Conservation (phyloP, 805 yeast genomes). For the Hanseniaspora clermontiae region DNA sequence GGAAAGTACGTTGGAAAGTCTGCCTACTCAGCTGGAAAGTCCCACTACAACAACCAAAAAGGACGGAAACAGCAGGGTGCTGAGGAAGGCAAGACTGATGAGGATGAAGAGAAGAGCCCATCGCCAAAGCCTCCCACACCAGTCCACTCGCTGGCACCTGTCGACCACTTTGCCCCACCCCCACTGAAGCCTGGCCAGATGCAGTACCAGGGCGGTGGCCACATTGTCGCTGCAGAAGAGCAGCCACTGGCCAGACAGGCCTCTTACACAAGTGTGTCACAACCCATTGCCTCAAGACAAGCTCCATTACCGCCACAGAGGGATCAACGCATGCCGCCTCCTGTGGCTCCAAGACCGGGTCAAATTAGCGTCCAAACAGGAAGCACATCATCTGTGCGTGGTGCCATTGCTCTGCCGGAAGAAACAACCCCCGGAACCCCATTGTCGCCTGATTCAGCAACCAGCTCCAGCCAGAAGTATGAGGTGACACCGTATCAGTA, state of each 20-base stretch:
- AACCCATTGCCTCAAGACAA: too few relatives aligned
- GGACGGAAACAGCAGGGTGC: slow-evolving; percentile 13
- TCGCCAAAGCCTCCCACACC: slow-evolving; percentile 1
- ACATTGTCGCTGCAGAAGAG: slow-evolving; percentile 10
- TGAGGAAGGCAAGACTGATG: neutral
- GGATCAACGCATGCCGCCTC: too few relatives aligned
- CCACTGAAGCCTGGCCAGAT: slow-evolving; percentile 15
- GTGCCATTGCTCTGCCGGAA: neutral
- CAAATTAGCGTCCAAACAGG: too few relatives aligned
- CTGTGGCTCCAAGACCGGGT: slow-evolving; percentile 6
- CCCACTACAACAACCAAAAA: slow-evolving; percentile 22
- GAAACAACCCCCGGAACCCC: neutral
- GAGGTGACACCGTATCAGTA: slow-evolving; percentile 11
- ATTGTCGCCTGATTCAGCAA: neutral
- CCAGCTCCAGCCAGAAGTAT: neutral
- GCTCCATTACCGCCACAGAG: too few relatives aligned
- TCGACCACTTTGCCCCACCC: slow-evolving; percentile 6
- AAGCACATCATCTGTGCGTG: too few relatives aligned
- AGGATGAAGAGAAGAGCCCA: slow-evolving; percentile 14
- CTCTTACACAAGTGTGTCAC: slow-evolving; percentile 5
- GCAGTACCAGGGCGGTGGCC: slow-evolving; percentile 8
- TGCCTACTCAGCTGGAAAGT: slow-evolving; percentile 32
- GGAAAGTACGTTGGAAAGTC: slow-evolving; percentile 32
- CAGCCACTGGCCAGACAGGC: slow-evolving; percentile 14
- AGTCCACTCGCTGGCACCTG: slow-evolving; percentile 5